Conservation (phyloP, 768 basidiomycete genomes). For the Termitomyces sp. region DNA sequence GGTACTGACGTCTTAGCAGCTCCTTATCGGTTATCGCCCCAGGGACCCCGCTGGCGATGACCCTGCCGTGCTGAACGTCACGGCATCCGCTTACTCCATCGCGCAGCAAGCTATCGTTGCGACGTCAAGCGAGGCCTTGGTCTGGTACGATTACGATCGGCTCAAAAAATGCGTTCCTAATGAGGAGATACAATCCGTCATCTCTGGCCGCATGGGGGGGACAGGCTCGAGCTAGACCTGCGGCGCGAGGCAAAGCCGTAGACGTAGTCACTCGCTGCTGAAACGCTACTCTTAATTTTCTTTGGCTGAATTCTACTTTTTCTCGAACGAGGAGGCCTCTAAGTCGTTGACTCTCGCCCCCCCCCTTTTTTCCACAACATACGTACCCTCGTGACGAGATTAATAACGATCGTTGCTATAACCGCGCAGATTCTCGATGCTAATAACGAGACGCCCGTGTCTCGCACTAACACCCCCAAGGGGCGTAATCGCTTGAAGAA, state of each 20-base stretch:
- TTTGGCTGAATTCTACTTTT: neutral
- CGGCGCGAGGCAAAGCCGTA: neutral
- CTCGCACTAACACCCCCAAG: neutral
- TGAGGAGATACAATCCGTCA: constrained; percentile 34
- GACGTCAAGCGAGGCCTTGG: constrained; percentile 55
- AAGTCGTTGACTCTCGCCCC: no score
- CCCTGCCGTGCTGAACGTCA: constrained; percentile 41
- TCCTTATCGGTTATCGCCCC: constrained; percentile 61
- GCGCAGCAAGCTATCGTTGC: constrained; percentile 58
- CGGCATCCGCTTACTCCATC: constrained; percentile 58
- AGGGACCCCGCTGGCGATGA: constrained; percentile 21
- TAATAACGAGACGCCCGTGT: neutral
- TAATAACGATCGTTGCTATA: neutral
- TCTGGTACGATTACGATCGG: constrained; percentile 75
- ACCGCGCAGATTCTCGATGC: neutral
- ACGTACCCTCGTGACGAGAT: neutral
- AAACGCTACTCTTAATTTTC: constrained; percentile 1
- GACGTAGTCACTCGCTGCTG: no score
- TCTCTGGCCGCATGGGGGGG: constrained; percentile 16
- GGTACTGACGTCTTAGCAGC: constrained; percentile 25
- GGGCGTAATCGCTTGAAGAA: neutral
- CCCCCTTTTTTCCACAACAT: neutral
- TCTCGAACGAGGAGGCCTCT: no score
- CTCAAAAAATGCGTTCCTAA: constrained; percentile 62
- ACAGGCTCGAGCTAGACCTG: neutral